Evolutionary conservation across 331 rosid genomes (phyloP).

Genomic region (Stylosanthes scabra): DNA sequence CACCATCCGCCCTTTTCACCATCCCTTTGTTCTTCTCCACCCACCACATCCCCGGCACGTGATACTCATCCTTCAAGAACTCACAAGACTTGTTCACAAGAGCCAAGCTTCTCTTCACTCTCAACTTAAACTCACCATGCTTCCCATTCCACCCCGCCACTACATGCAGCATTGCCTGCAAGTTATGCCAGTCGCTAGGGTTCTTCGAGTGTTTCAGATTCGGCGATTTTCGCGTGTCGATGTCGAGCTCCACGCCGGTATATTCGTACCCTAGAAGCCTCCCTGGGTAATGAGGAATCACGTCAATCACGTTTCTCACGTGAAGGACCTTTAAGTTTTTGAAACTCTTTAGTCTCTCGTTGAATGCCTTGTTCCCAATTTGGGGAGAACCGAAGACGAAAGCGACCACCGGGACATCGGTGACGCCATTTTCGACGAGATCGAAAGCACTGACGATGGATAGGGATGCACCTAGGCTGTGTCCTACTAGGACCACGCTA

Average conservation of each 20-base stretch:
- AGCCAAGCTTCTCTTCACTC: conserved; percentile 70
- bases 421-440: conserved; percentile 58
- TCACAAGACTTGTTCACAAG: conserved; percentile 70
- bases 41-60: conserved; percentile 69
- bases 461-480: conserved; percentile 67
- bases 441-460: conserved; percentile 65
- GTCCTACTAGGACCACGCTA: conserved; percentile 58
- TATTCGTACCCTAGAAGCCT: conserved; percentile 51
- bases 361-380: conserved; percentile 70
- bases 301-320: conserved; percentile 54
- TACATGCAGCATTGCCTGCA: conserved; percentile 74
- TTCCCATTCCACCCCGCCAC: conserved; percentile 79
- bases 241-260: conserved; percentile 55
- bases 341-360: conserved; percentile 38
- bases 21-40: conserved; percentile 69
- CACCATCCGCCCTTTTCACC: conserved; percentile 56
- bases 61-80: conserved; percentile 49
- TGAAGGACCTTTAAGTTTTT: conserved; percentile 62
- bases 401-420: conserved; percentile 52
- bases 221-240: conserved; percentile 65
- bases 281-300: conserved; percentile 62
- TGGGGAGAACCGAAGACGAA: conserved; percentile 67
- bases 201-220: conserved; percentile 59
- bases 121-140: conserved; percentile 53
- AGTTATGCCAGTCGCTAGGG: conserved; percentile 73